A percentile compares a stretch with the other conserved stretches of the same genome.
These are phyloP conservation scores for Volvox africanus DNA, from an alignment of 139 green algal species.

Conservation along the genomic window DNA sequence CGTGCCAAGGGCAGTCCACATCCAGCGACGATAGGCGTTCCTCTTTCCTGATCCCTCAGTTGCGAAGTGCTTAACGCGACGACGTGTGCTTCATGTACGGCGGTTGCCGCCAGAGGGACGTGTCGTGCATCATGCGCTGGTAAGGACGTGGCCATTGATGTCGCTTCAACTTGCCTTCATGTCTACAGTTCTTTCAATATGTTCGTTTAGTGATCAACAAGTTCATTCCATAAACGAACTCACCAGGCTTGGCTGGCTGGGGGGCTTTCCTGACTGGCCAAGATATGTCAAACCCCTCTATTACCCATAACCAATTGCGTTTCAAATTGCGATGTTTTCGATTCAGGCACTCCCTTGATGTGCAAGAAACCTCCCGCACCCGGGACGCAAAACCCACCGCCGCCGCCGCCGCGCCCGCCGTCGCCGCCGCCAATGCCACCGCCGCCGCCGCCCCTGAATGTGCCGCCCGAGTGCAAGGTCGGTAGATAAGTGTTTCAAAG, in stretches of 20 bases:
- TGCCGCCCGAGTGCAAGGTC: constrained; percentile 4
- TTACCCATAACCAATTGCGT: no score
- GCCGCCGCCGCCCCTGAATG: neutral
- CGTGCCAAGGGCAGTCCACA: neutral
- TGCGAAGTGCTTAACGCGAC: constrained; percentile 31
- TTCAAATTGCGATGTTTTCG: neutral
- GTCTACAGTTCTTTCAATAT: no score
- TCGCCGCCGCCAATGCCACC: constrained; percentile 29
- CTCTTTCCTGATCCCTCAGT: neutral
- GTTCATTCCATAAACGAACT: no score
- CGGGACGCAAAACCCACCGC: neutral
- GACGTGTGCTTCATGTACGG: constrained; percentile 1
- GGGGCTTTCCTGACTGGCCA: no score
- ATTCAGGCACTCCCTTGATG: neutral
- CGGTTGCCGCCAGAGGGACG: no score
- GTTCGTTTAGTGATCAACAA: no score
- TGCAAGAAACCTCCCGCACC: neutral
- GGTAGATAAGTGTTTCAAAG: no score
- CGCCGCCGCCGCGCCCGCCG: constrained; percentile 23
- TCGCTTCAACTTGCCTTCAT: no score
- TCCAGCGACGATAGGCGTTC: no score
- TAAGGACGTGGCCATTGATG: neutral
- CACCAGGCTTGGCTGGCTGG: no score
- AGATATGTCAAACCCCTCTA: no score
- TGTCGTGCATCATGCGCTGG: neutral